Evolutionary conservation across 2,329 filamentous ascomycete genomes (phyloP), one percentile per base, ranked within the genome.

Genomic region (Cadophora gregata): DNA sequence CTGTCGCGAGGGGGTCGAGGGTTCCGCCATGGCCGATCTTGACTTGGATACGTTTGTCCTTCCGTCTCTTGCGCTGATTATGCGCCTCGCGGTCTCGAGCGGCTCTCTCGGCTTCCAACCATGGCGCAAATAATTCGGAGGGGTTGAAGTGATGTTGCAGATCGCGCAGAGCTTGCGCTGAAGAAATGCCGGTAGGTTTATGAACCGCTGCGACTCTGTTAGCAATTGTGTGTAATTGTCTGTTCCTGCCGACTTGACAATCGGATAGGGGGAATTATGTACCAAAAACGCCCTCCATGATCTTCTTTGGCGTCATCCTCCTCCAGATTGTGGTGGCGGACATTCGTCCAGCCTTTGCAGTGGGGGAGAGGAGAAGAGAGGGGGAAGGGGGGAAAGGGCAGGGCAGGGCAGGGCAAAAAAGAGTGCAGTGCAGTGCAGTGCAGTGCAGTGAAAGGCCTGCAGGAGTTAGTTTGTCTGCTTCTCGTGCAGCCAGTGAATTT

Each of bases 1-100:
- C 96, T 0, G 94, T 97, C 9, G 96, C 96, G 74, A 97, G 85
- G 29, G 96, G 96, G 76, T 99, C 96, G 21, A 99, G 86, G 1
- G 96, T 99, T 51, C 96, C 96, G 68, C 96, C 96, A 80, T 99
- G 96, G 38, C 96, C 96, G 75, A 98, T 92, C 83, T 98, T 99
- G 73, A 98, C 90, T 69, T 92, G 87, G 5, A 90, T 85, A 77
- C 87, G 86, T 69, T 84, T 83, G 56, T 80, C 80, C 70, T 81
- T 81, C 68, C 88, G 85, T 67, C 89, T 86, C 72, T 85, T 83
- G 72, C 85, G 84, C 76, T 90, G 87, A 66, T 82, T 81, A 66
- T 85, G 82, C 66, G 81, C 81, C 77, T 92, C 89, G 71, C 82
- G 79, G 19, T 82, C 78, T 66, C 87, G 86, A 58, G 81, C 83